These are phyloP conservation scores for Diaporthe citrichinensis DNA, from an alignment of 2,329 filamentous ascomycete genomes.

Conservation along the genomic window DNA sequence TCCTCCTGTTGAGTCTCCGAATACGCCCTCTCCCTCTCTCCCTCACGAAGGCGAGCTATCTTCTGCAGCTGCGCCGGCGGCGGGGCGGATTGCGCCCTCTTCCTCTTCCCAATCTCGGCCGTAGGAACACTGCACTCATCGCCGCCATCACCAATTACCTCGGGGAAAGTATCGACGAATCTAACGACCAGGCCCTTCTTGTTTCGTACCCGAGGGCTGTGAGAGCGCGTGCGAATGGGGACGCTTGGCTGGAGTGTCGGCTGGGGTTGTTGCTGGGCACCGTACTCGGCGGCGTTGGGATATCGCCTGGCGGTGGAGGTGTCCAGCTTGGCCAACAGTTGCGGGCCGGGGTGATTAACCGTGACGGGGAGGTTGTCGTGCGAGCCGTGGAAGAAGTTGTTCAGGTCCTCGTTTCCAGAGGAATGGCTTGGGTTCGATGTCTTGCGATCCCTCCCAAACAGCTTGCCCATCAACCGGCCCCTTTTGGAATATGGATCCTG, in stretches of 20 bases:
- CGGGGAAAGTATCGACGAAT: slow-evolving; percentile 80
- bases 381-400: slow-evolving; percentile 71
- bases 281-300: slow-evolving; percentile 65
- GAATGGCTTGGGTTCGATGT: slow-evolving; percentile 55
- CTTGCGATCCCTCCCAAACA: slow-evolving; percentile 64
- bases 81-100: slow-evolving; percentile 56
- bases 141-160: slow-evolving; percentile 91
- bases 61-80: slow-evolving; percentile 44
- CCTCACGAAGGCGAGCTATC: slow-evolving; percentile 47
- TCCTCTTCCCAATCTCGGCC: slow-evolving; percentile 77
- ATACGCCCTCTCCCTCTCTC: slow-evolving; percentile 47
- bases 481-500: slow-evolving; percentile 51
- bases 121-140: slow-evolving; percentile 85
- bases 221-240: slow-evolving; percentile 57
- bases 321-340: slow-evolving; percentile 66
- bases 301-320: slow-evolving; percentile 69
- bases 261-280: slow-evolving; percentile 48
- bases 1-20: slow-evolving; percentile 56
- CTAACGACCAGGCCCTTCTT: slow-evolving; percentile 80
- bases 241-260: slow-evolving; percentile 50
- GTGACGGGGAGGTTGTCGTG: slow-evolving; percentile 67
- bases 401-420: slow-evolving; percentile 62
- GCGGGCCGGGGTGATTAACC: slow-evolving; percentile 63
- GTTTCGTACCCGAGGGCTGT: slow-evolving; percentile 59
- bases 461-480: slow-evolving; percentile 74